Conservation (phyloP, 257 asterid genomes). For the Petunia secreta region DNA sequence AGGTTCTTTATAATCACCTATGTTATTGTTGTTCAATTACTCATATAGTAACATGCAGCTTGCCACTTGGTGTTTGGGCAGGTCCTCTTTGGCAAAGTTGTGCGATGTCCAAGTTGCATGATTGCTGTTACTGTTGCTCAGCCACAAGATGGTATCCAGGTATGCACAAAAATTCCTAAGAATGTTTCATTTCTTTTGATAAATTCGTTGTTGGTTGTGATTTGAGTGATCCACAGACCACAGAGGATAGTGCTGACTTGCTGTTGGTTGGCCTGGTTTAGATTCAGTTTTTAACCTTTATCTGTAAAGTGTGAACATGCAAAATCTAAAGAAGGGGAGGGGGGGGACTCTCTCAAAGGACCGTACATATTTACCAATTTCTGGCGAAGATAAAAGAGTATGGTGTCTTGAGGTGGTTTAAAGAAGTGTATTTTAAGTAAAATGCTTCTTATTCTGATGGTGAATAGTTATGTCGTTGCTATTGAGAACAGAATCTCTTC, state of each 20-base stretch:
- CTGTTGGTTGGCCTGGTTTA: conserved; percentile 5
- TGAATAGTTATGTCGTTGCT: background rate
- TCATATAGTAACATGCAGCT: conserved; percentile 1
- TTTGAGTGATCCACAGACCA: conserved; percentile 3
- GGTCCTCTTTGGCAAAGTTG: conserved; percentile 96
- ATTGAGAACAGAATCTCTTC: conserved; percentile 13
- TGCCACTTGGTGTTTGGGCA: conserved; percentile 33
- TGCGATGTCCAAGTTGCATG: conserved; percentile 87
- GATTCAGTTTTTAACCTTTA: background rate
- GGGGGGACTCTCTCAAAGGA: background rate
- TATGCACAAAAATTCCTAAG: conserved; percentile 37
- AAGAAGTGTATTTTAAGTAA: background rate
- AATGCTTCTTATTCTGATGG: background rate
- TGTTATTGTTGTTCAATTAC: background rate
- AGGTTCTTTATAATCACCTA: background rate
- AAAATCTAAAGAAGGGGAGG: background rate
- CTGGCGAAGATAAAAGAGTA: background rate
- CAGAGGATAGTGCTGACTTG: background rate
- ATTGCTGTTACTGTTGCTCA: conserved; percentile 86
- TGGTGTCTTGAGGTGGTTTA: background rate
- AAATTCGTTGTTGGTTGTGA: background rate
- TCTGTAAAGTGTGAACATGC: background rate
- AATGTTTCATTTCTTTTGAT: conserved; percentile 3
- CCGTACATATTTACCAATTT: background rate
- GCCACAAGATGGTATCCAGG: conserved; percentile 98